Evolutionary conservation across 306 rosid genomes (phyloP), one percentile per base, ranked within the genome.

Genomic region (Quercus cerris): DNA sequence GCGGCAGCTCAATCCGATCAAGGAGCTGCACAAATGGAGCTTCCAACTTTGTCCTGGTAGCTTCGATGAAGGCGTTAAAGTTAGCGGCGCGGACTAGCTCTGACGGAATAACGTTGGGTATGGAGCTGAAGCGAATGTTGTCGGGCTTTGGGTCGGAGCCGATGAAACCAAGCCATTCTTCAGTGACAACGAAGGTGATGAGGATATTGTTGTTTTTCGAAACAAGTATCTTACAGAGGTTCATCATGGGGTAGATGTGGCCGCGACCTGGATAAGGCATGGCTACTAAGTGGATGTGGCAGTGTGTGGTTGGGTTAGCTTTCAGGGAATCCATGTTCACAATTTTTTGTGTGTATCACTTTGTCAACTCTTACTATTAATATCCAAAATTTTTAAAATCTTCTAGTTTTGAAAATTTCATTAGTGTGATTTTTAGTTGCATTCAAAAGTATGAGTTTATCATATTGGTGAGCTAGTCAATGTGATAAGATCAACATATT

Each of bases 211-310:
- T 6, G n/a, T 28, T 77, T 35, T 55, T 77, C 5, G 33, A 27
- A 66, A 14, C 77, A 6, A 71, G 46, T 38, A 59, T 12, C 5
- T 68, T 58, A 76, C 87, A 76, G 77, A 85, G 72, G 91, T 81
- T 89, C 74, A 85, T 77, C 83, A 81, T 71, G 33, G 91, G 85
- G 80, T 85, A 87, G 54, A 87, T 51, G 81, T 78, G 91, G 77
- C 91, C 89, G 2, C 88, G 75, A 2, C 78, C 86, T 0, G 93
- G 90, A 74, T 80, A 85, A 2, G 87, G 86, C 70, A 85, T 73
- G 7, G 88, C 90, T 61, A 85, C 81, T 15, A 87, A 41, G 28
- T 84, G 91, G 54, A 38, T 38, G 46, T 13, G 4, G 82, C 76
- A 52, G 12, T 13, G 3, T 1, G 6, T 3, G 17, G 31, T 56